Conservation (phyloP, 768 basidiomycete genomes). For the Serendipita vermifera region DNA sequence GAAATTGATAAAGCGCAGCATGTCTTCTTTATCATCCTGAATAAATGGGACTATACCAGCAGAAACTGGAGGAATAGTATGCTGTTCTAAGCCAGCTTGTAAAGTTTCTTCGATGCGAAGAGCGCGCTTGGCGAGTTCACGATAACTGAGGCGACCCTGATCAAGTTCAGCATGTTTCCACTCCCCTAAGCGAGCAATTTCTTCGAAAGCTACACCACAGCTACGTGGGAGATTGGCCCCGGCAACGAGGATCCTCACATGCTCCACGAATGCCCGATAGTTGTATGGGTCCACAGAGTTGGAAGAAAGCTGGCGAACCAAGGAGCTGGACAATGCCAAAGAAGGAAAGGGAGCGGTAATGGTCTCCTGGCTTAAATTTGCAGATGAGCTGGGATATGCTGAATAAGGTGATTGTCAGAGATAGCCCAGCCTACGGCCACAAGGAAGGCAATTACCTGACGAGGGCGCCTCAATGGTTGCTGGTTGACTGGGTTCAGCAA, state of each 20-base stretch:
- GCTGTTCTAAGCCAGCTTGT: too few species aligned
- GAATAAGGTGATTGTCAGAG: too few species aligned
- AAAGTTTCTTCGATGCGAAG: background rate
- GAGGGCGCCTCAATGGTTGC: too few species aligned
- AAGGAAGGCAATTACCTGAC: too few species aligned
- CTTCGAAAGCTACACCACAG: background rate
- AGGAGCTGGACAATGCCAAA: background rate
- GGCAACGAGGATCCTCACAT: background rate
- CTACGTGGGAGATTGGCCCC: background rate
- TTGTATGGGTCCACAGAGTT: background rate
- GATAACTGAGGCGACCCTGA: background rate
- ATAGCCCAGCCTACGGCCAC: too few species aligned
- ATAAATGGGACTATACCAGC: background rate
- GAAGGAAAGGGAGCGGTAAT: background rate
- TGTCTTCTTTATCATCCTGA: background rate
- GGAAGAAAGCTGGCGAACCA: background rate
- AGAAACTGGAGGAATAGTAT: background rate
- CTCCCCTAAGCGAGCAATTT: background rate
- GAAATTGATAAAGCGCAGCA: background rate
- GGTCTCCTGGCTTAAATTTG: background rate
- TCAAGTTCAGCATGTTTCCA: conserved; percentile 5
- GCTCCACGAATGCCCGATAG: background rate
- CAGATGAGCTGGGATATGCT: background rate
- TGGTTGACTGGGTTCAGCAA: too few species aligned
- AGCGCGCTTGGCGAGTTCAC: background rate